These are phyloP conservation scores for Cucurbita maxima DNA, from an alignment of 306 rosid species.

Conservation along the genomic window DNA sequence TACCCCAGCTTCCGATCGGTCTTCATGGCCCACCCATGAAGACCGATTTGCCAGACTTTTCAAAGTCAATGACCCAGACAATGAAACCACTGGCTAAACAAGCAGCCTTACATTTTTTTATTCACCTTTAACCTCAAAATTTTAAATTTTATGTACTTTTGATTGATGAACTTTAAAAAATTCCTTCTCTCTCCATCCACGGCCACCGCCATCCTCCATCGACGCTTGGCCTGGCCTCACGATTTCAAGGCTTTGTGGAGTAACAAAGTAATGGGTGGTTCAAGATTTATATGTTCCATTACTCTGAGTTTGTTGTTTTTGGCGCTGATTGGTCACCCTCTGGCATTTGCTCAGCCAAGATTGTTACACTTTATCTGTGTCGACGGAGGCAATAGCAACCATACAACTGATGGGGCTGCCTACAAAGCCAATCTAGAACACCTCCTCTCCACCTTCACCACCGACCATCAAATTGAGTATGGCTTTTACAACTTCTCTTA, in stretches of 20 bases:
- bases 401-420: constrained; percentile 23
- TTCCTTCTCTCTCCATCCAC: no score
- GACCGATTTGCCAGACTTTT: no score
- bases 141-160: no score
- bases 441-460: constrained; percentile 28
- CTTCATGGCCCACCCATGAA: no score
- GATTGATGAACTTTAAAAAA: no score
- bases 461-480: neutral
- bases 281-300: neutral
- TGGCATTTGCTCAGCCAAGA: neutral
- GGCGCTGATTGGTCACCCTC: neutral
- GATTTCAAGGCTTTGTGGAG: neutral
- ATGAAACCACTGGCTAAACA: no score
- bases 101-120: no score
- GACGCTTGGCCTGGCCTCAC: neutral
- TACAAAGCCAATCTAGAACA: constrained; percentile 29
- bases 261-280: neutral
- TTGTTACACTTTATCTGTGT: neutral
- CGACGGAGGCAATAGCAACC: constrained; percentile 11
- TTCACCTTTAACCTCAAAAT: no score
- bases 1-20: no score
- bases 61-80: no score
- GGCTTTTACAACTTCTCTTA: constrained; percentile 29
- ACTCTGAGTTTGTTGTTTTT: neutral
- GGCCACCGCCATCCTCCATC: no score